A percentile compares a stretch with the other conserved stretches of the same genome.
Conservation (phyloP, 805 yeast species). For the Nakazawaea ishiwadae region DNA sequence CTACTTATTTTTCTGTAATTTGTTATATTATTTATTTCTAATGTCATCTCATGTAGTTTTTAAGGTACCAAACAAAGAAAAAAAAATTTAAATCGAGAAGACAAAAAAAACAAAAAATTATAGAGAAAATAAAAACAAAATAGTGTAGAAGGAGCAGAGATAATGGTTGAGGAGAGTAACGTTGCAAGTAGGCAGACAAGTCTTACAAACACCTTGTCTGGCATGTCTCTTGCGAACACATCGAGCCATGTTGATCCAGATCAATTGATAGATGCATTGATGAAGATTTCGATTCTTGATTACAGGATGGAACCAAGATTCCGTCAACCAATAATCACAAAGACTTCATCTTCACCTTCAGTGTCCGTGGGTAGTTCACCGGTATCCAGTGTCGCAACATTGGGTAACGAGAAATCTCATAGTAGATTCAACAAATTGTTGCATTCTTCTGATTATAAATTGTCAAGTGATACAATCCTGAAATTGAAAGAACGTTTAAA, state of each 20-base stretch:
- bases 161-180: no score
- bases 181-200: not conserved
- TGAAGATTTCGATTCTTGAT: constrained; percentile 53
- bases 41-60: no score
- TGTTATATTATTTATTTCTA: no score
- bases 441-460: constrained; percentile 27
- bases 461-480: constrained; percentile 30
- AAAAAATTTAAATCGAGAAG: no score
- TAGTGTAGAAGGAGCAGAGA: no score
- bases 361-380: constrained; percentile 3
- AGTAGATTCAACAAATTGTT: constrained; percentile 26
- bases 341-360: not conserved
- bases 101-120: no score
- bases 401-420: constrained; percentile 20
- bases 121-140: no score
- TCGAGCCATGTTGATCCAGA: not conserved
- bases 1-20: no score
- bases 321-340: constrained; percentile 26
- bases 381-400: constrained; percentile 5
- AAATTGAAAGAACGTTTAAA: constrained; percentile 37
- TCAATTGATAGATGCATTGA: constrained; percentile 25
- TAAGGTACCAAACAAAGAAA: no score
- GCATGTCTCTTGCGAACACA: not conserved
- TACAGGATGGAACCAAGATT: constrained; percentile 65
- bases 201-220: not conserved